Conservation (phyloP, 2,329 filamentous ascomycete species). For the Sporothrix dimorphospora region DNA sequence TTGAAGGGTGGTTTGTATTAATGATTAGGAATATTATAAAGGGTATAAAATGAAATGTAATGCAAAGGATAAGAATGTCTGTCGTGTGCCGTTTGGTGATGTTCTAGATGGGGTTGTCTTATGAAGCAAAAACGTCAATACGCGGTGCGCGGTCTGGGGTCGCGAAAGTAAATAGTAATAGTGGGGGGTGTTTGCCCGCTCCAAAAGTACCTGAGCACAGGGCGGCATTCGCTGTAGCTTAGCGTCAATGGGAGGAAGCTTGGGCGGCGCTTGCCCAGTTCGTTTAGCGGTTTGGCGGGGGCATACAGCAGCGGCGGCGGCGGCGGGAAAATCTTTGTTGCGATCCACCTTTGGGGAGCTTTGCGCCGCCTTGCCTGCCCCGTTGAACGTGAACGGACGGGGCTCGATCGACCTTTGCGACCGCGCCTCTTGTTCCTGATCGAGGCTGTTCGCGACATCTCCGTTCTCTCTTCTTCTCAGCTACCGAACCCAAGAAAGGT, state of each 20-base stretch:
- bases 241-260: not conserved
- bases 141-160: slow-evolving; percentile 2
- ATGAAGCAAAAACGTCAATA: slow-evolving; percentile 14
- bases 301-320: not conserved
- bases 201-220: no score
- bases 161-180: slow-evolving; percentile 26
- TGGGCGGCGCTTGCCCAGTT: not conserved
- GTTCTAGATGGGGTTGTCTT: not conserved
- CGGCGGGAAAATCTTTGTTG: slow-evolving; percentile 32
- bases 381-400: not conserved
- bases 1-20: not conserved
- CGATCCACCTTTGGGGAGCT: slow-evolving; percentile 18
- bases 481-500: no score
- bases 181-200: not conserved
- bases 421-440: not conserved
- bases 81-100: not conserved
- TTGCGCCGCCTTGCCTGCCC: not conserved
- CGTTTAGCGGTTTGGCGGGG: not conserved
- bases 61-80: not conserved
- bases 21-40: not conserved
- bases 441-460: not conserved
- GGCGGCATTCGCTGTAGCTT: not conserved
- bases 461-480: not conserved
- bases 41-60: not conserved
- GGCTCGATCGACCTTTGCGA: not conserved